phyloP scores from a whole-genome alignment of 2,329 filamentous ascomycete species.

The Xylaria polymorpha region DNA sequence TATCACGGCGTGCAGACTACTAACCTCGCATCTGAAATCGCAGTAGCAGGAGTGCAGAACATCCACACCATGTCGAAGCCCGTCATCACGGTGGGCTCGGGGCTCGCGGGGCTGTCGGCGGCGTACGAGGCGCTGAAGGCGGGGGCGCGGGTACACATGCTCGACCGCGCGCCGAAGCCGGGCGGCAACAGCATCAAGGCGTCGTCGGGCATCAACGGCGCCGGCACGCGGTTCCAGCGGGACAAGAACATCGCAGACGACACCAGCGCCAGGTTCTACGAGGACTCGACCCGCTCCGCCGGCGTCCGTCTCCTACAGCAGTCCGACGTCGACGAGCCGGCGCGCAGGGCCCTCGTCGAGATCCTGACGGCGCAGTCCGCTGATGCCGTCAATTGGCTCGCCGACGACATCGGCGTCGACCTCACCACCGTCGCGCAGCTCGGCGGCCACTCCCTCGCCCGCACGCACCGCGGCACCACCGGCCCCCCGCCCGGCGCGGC shows the following conservation, averaged over 20 bases:
- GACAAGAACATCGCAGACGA: conserved; percentile 56
- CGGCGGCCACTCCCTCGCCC: conserved; percentile 67
- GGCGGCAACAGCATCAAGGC: conserved; percentile 76
- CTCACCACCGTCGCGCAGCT: conserved; percentile 67
- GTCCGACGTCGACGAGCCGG: conserved; percentile 32
- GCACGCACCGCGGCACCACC: conserved; percentile 69
- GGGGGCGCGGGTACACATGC: conserved; percentile 64
- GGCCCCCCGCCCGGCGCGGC: conserved; percentile 68
- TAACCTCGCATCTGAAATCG: too few relatives aligned
- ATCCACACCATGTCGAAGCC: conserved; percentile 26
- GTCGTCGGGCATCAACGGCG: conserved; percentile 74
- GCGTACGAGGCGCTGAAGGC: conserved; percentile 66
- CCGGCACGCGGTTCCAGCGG: conserved; percentile 67
- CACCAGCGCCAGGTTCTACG: conserved; percentile 63
- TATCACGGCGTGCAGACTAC: conserved; percentile 5
- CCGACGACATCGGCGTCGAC: conserved; percentile 67
- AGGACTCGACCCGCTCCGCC: conserved; percentile 65
- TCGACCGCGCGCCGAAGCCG: conserved; percentile 69
- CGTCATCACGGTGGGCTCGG: conserved; percentile 73
- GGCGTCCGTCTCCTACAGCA: conserved; percentile 56
- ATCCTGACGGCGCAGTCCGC: conserved; percentile 62
- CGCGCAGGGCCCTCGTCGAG: conserved; percentile 59
- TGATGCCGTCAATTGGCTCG: conserved; percentile 66
- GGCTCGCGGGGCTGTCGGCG: conserved; percentile 71
- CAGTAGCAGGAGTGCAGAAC: background rate